Evolutionary conservation across 331 rosid species (phyloP), one percentile per base, ranked within the genome.

Genomic region (Telfairia occidentalis): DNA sequence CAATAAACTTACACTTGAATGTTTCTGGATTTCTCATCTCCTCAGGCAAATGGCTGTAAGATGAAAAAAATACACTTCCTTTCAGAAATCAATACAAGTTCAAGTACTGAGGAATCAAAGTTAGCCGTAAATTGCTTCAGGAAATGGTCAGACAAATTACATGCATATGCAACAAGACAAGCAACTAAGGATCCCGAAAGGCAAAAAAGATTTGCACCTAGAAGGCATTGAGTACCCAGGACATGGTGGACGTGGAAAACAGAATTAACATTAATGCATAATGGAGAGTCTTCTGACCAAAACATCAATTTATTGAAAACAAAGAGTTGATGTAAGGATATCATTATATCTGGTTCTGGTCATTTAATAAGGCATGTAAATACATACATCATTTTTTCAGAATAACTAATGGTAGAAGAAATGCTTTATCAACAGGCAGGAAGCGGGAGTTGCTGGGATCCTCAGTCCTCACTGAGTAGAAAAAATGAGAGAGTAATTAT

Each of bases 11-110:
- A 95, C 97, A 92, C 88, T 95, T 95, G 82, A 95, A 95, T 59
- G 97, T 89, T 50, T 85, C 67, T 59, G 99, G 99, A 85, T 90
- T 95, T 83, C 99, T 90, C 97, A 92, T 87, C 83, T 95, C 97
- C 83, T 95, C 99, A 2, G 97, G 97, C 83, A 95, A 87, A 82
- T 92, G 86, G 81, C 97, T 95, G 90, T 88, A 90, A 77, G 58
- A 71, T 64, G 28, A 76, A 78, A 15, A 29, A 63, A 2, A 16
- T 28, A 34, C 70, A 63, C 8, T 28, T 45, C 26, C 74, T 26
- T 46, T 45, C 4, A 70, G 75, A 45, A 7, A 70, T 67, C 16
- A 70, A 45, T 38, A 70, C 58, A 70, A 28, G 29, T 42, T 69
- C 16, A 43, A 70, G 58, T 16, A 43, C 13, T 45, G 58, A 70